These are phyloP conservation scores for Ophiostoma ips DNA, from an alignment of 2,329 filamentous ascomycete species.

Conservation along the genomic window DNA sequence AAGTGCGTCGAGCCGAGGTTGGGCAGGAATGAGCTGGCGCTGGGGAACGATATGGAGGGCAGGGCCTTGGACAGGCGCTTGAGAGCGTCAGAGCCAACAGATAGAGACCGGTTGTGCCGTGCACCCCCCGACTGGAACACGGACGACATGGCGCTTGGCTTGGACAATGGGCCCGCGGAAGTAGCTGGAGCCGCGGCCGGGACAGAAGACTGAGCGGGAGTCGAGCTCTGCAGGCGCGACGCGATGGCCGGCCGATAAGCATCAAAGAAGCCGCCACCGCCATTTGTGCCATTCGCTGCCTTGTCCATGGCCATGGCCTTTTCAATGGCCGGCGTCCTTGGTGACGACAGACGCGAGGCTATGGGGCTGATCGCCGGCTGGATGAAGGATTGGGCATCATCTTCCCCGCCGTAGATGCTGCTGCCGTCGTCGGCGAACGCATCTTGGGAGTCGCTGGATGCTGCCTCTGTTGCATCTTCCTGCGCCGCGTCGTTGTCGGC, in stretches of 20 bases:
- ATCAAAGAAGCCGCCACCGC: conserved; percentile 22
- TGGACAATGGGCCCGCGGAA: background rate
- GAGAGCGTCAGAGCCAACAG: conserved; percentile 41
- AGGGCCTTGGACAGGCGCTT: conserved; percentile 42
- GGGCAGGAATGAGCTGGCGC: conserved; percentile 23
- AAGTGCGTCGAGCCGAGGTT: conserved; percentile 24
- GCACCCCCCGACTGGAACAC: conserved; percentile 3
- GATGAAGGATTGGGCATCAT: conserved; percentile 45
- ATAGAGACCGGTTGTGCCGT: conserved; percentile 36
- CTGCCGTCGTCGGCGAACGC: conserved; percentile 18
- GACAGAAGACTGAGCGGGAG: conserved; percentile 29
- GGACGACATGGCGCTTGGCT: conserved; percentile 5
- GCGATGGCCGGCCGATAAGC: background rate
- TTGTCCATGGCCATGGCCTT: conserved; percentile 40
- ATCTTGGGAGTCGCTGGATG: background rate
- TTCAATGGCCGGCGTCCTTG: conserved; percentile 41
- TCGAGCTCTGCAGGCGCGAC: conserved; percentile 1
- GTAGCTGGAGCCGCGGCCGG: conserved; percentile 13
- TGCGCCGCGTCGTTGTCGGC: background rate
- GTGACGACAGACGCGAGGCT: conserved; percentile 40
- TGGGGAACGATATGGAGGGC: conserved; percentile 38
- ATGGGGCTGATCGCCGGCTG: conserved; percentile 43
- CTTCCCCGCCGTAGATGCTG: conserved; percentile 29
- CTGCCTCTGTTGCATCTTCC: background rate
- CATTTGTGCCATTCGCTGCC: background rate